Base-by-base conservation (phyloP, 1,284 basidiomycete species). In the Xerocomus nothofagi region DNA sequence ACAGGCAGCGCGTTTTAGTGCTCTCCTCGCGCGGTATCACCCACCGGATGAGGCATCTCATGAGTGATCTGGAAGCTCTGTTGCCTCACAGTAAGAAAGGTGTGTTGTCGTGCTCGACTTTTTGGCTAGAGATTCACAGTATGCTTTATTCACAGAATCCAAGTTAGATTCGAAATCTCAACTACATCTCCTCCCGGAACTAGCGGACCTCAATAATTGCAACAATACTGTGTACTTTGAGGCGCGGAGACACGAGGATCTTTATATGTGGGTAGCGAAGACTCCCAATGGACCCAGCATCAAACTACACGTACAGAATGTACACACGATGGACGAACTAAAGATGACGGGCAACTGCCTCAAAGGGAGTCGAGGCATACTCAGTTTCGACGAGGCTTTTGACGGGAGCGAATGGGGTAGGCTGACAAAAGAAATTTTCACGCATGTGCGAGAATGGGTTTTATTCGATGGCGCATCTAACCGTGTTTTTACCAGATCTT, bases 321-420 rank as follows among this genome's bases (percentile, higher is more conserved):
- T 98, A 50, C 97, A 99, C 71, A 99, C 97, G 34, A 99, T 99
- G 97, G 97, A 99, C 74, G 97, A 99, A 71, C 79, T 99, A 61
- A 99, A 99, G 75, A 93, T 99, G 95, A 98, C 95, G 4, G 97
- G 97, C 21, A 99, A 99, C 71, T 99, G 97, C 70, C 73, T 99
- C 59, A 98, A 98, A 73, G 97, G 97, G 14, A 92, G 89, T 59
- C 77, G 97, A 47, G 96, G 95, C 1, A 74, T 99, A 47, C 75
- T 98, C 54, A 92, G 89, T 63, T 99, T 99, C 69, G 95, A 98
- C 72, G 82, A 87, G 57, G 83, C 79, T 39, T 99, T 99, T 71
- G 93, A 98, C 50, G 81, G 88, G 46, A 84, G 81, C 40, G 92
- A 93, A 65, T 96, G 96, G 83, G 91, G 88, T 55, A 81, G 79